A percentile compares a stretch with the other conserved stretches of the same genome.
Conservation (phyloP, 106 monocot genomes). For the Iris macrosiphon region DNA sequence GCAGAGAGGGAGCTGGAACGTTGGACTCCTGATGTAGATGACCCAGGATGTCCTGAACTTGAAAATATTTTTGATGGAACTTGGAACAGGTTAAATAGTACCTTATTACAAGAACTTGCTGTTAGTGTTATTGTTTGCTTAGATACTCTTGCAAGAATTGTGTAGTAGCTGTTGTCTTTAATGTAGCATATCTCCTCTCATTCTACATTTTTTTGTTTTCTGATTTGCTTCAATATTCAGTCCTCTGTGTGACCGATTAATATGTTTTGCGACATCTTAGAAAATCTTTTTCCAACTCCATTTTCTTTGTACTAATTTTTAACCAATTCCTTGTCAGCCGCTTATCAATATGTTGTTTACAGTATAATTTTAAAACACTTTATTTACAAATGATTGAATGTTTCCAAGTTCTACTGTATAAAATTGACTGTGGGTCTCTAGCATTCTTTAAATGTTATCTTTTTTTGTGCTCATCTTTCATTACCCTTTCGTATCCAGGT, state of each 20-base stretch:
- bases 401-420: neutral
- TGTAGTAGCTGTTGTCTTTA: too few relatives aligned
- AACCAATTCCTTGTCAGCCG: too few relatives aligned
- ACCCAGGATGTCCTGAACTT: constrained; percentile 67
- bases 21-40: constrained; percentile 82
- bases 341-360: too few relatives aligned
- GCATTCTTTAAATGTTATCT: too few relatives aligned
- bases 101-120: neutral
- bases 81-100: constrained; percentile 55
- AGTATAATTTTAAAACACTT: too few relatives aligned
- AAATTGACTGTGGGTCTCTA: too few relatives aligned
- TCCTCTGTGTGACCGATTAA: neutral
- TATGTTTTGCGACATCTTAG: neutral
- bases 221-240: neutral
- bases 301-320: too few relatives aligned
- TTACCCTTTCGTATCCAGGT: too few relatives aligned
- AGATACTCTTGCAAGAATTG: neutral
- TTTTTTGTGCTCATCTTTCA: neutral
- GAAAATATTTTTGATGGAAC: constrained; percentile 73
- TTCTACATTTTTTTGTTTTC: neutral
- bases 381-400: too few relatives aligned
- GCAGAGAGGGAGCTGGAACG: constrained; percentile 75
- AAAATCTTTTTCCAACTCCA: too few relatives aligned
- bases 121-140: neutral
- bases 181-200: too few relatives aligned